Evolutionary conservation across 2,329 filamentous ascomycete species (phyloP), one percentile per base, ranked within the genome.

Genomic region (Fusarium xyrophilum): DNA sequence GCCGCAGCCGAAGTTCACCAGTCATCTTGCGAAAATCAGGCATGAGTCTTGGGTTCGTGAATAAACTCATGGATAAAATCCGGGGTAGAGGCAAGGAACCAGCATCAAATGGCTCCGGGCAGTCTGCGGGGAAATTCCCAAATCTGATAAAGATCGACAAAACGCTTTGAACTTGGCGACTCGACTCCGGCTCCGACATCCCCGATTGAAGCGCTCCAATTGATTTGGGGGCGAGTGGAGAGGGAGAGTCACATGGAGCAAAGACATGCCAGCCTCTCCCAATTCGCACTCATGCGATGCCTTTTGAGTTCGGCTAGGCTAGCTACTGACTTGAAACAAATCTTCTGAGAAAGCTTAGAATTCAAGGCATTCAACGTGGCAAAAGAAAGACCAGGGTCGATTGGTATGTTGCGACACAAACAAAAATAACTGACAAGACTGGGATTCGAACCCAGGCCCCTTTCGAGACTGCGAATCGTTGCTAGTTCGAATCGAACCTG

Each of bases 1-100:
- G 48, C 48, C 15, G 25, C 19, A 56, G 25, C 58, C 48, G 58
- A 63, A 43, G 19, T 32, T 47, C n/a, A 21, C 21, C 50, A 30
- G 40, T 28, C n/a, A 6, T 59, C 23, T 15, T 15, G n/a, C 54
- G 54, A 27, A 58, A n/a, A 43, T 33, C 17, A 14, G 12, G 19
- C 35, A 12, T 56, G 36, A 43, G 35, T 19, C 17, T 38, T 56
- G 19, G 21, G 36, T 63, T 43, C 13, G 25, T 25, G 40, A 63
- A 63, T 63, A 63, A 47, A 56, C 60, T 63, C 58, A 30, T 32
- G 19, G 25, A 42, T 23, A 62, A 38, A 63, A 63, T 63, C 60
- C 17, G 60, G 60, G 60, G 60, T 42, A 63, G 42, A 63, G 21
- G 30, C 60, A 63, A 38, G 60, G 48, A 63, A 63, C 21, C 40